Evolutionary conservation across 1,284 basidiomycete species (phyloP).

Genomic region (Apiotrichum montevideense): DNA sequence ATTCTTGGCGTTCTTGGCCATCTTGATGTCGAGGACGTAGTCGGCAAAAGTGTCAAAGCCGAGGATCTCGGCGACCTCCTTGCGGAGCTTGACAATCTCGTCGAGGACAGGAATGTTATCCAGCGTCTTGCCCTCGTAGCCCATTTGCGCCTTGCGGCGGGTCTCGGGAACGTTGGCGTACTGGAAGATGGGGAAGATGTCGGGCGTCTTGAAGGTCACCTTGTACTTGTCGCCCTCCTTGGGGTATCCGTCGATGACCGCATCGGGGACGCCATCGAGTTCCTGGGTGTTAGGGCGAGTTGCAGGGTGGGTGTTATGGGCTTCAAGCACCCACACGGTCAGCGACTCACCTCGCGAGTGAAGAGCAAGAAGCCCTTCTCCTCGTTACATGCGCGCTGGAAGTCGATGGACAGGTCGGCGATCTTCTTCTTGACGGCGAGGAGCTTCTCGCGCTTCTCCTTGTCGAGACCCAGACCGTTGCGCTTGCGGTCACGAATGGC

Average conservation of each 20-base stretch:
- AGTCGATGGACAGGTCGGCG: constrained; percentile 16
- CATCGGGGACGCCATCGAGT: constrained; percentile 16
- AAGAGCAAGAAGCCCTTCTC: constrained; percentile 20
- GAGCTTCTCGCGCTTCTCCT: constrained; percentile 15
- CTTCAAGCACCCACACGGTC: too few relatives aligned
- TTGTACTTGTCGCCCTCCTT: constrained; percentile 18
- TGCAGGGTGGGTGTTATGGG: not conserved
- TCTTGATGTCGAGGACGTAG: constrained; percentile 21
- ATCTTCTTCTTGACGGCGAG: constrained; percentile 18
- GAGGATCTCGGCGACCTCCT: constrained; percentile 15
- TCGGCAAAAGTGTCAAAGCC: constrained; percentile 17
- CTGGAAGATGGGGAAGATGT: constrained; percentile 16
- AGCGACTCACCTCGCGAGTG: constrained; percentile 6
- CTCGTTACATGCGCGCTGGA: constrained; percentile 18
- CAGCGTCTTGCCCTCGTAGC: constrained; percentile 17
- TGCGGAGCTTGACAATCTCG: constrained; percentile 16
- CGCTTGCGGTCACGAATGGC: constrained; percentile 17
- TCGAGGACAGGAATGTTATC: constrained; percentile 15
- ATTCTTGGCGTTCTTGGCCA: constrained; percentile 20
- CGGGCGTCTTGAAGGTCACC: constrained; percentile 20
- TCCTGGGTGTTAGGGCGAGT: not conserved
- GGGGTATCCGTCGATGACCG: constrained; percentile 11
- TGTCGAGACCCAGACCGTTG: constrained; percentile 12
- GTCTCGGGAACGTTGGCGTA: constrained; percentile 19
- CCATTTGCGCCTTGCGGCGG: constrained; percentile 12